Base-by-base conservation (phyloP, 148 eudicot genomes). In the Fagopyrum esculentum region DNA sequence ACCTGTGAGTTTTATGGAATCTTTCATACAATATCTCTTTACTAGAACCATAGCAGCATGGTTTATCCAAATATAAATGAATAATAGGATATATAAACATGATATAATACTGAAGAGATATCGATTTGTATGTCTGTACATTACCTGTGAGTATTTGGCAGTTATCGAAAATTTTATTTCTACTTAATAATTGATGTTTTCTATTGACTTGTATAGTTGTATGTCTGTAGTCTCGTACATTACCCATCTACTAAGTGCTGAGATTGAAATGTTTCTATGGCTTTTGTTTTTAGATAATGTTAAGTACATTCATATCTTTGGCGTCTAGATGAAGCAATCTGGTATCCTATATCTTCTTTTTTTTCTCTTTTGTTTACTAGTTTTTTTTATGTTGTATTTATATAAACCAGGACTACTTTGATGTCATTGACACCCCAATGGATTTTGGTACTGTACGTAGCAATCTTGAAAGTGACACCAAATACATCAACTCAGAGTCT, bases 361-460 rank as follows among this genome's bases (percentile, higher is more conserved):
- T 35, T 3, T 74, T 17, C 48, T 70, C 64, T 46, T 6, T 63
- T 61, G 17, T 69, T 17, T 19, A 72, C 35, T 19, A 1, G 76
- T 45, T 69, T 35, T 22, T 22, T 35, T 69, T 51, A 70, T 75
- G 48, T 63, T 52, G 26, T 48, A 64, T 51, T 64, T 75, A 45
- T 48, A 64, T 40, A 61, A 73, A 80, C 57, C 86, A 94, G 98
- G 98, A 91, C 73, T 94, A 94, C 81, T 87, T 89, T 88, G 98
- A 94, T 73, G 91, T 94, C 76, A 91, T 94, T 79, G 87, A 87
- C 75, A 94, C 95, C 40, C 98, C 98, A 35, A 94, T 94, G 98
- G 98, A 94, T 85, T 94, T 94, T 66, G 98, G 98, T 26, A 94
- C 97, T 48, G 79, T 94, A 75, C 80, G 90, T 80, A 83, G 75